Evolutionary conservation across 805 yeast species (phyloP).

Genomic region (Metschnikowia lochheadii): DNA sequence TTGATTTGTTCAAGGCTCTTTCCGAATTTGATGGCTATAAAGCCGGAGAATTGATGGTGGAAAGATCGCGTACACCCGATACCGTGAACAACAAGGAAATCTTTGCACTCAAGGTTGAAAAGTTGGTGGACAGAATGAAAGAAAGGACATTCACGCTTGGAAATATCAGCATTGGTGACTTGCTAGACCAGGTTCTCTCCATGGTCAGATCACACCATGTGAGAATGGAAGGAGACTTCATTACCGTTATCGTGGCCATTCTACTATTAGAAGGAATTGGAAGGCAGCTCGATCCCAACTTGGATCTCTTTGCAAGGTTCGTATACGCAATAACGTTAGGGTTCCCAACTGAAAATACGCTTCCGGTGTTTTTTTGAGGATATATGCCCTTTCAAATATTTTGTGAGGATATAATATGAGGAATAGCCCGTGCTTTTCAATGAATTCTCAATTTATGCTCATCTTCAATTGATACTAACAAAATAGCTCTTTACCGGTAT

Average conservation of each 20-base stretch:
- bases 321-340: conserved; percentile 50
- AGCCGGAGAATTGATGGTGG: conserved; percentile 95
- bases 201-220: conserved; percentile 96
- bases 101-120: conserved; percentile 83
- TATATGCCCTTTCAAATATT: too few relatives aligned
- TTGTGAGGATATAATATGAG: neutral
- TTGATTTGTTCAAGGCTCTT: conserved; percentile 82
- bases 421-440: neutral
- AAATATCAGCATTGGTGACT: conserved; percentile 85
- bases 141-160: conserved; percentile 90
- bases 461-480: conserved; percentile 13
- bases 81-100: conserved; percentile 80
- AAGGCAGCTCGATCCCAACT: conserved; percentile 84
- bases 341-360: conserved; percentile 35
- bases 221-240: conserved; percentile 95
- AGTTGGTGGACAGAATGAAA: conserved; percentile 75
- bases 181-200: conserved; percentile 76
- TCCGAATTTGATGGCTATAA: conserved; percentile 89
- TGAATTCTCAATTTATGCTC: neutral
- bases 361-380: conserved; percentile 8
- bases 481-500: conserved; percentile 74
- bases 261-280: conserved; percentile 92
- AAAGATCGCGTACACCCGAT: conserved; percentile 90
- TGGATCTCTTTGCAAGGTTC: conserved; percentile 94
- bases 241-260: conserved; percentile 92